These are phyloP conservation scores for Monosporozyma aerobia DNA, from an alignment of 805 yeast genomes.

Conservation along the genomic window DNA sequence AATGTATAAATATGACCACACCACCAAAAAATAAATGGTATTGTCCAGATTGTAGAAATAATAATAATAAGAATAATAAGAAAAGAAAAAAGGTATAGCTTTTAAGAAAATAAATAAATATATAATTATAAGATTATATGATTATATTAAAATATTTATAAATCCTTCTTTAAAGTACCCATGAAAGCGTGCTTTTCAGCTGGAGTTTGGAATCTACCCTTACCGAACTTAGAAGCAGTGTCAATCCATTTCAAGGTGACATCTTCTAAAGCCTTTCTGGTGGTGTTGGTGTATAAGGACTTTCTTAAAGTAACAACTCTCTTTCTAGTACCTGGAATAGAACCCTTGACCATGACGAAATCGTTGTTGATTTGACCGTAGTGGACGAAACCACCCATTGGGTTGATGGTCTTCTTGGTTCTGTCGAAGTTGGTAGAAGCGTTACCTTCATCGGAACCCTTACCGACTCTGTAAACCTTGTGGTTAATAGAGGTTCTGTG, in stretches of 20 bases:
- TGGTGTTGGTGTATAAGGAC: constrained; percentile 94
- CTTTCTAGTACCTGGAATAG: constrained; percentile 99
- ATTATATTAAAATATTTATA: constrained; percentile 33
- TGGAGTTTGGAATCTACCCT: constrained; percentile 99
- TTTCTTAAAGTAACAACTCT: constrained; percentile 98
- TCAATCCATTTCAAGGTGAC: constrained; percentile 99
- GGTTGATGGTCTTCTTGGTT: constrained; percentile 98
- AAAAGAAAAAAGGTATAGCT: constrained; percentile 1
- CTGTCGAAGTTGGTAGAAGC: constrained; percentile 98
- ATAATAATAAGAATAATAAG: constrained; percentile 1
- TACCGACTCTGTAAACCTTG: constrained; percentile 99
- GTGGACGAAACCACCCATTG: constrained; percentile 99
- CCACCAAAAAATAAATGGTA: constrained; percentile 66
- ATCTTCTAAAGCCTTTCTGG: constrained; percentile 95
- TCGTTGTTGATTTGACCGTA: constrained; percentile 98
- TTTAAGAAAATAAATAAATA: constrained; percentile 1
- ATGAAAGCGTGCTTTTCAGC: constrained; percentile 99
- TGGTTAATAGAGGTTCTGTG: constrained; percentile 99
- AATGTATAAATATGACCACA: constrained; percentile 53
- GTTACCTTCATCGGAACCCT: constrained; percentile 86
- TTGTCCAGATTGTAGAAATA: constrained; percentile 36
- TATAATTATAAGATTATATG: not conserved
- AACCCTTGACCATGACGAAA: constrained; percentile 95
- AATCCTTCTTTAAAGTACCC: constrained; percentile 99
- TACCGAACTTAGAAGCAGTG: constrained; percentile 99